Base-by-base conservation (phyloP, 768 basidiomycete species). In the Boletus pseudo-olivaceus region DNA sequence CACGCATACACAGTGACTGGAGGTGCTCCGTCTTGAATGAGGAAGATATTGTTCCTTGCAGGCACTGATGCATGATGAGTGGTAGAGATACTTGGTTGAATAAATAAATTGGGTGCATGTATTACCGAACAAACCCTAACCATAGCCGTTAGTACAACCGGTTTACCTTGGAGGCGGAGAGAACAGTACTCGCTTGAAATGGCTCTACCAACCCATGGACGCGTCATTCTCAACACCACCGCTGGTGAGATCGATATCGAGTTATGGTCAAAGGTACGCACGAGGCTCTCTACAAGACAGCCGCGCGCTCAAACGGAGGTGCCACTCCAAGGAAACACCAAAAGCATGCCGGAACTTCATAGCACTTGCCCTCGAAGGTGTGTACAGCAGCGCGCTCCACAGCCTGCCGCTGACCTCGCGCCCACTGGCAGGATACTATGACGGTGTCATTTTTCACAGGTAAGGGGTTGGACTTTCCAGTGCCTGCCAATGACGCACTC, bases 381-480 rank as follows among this genome's bases (percentile, higher is more conserved):
- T 63, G 85, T 79, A 55, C 68, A 34, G 12, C 46, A 42, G 56
- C 30, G 11, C 32, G 12, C 29, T 39, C 33, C 40, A 33, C 40
- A 26, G 23, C 43, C 2, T 46, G 42, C 44, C n/a, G 34, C 58
- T 57, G 19, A 62, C 56, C 48, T 55, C 39, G 27, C 29, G 41
- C 49, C 15, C 6, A 17, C 42, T 10, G 51, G 11, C 63, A 95
- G 94, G 96, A 8, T 98, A 97, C 71, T 98, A 98, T 72, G 96
- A 98, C 56, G 90, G 90, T 33, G 88, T 93, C 50, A 90, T 96
- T 44, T 98, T 98, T 62, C 94, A 97, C 72, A 83, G 95, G 89
- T 90, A 64, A 23, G 71, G n/a, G 9, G 6, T 17, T 17, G 7
- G 5, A 29, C 15, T 32, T 20, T n/a, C n/a, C 10, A 19, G 20